Base-by-base conservation (phyloP, 2,329 filamentous ascomycete genomes). In the Zarea fungicola region DNA sequence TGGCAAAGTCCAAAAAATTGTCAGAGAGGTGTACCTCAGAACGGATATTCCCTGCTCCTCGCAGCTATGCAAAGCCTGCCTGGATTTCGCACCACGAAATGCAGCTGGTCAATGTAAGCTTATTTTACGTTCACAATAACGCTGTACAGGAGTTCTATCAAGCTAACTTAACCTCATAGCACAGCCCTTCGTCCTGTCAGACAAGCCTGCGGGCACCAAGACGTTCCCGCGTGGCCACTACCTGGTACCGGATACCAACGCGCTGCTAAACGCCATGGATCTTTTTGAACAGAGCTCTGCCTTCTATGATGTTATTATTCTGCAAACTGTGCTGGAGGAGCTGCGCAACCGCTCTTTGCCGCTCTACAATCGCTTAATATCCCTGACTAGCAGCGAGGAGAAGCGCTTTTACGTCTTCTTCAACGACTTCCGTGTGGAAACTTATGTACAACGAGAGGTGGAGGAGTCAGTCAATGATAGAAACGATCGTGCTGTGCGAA, bases 361-460 rank as follows among this genome's bases (percentile, higher is more conserved):
- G 35, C 80, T 99, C 31, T 99, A 97, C 72, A 96, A 96, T 66
- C 87, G 93, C 32, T 75, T 99, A 42, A 82, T 97, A 56, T 84
- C 87, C 19, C 75, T 99, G 55, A 95, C 91, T 32, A 95, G 92
- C 69, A 96, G 92, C 62, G 90, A 96, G 60, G 90, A 95, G 56
- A 99, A 99, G 75, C 83, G 92, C 48, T 97, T 96, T 65, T 96
- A 97, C 62, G 89, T 99, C 45, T 99, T 99, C 66, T 97, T 97
- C 80, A 99, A 99, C 66, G 93, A 99, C 60, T 99, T 99, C 63
- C 81, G 92, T 44, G 75, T 91, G 32, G 95, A 99, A 67, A 99
- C 93, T 0, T 87, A 96, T 62, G 81, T 96, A 41, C 71, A 78
- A 23, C 79, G 93, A 53, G 78, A 84, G 18, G 67, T 77, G 6